Percentiles rank a stretch among this genome's conserved stretches.
phyloP scores from a whole-genome alignment of 2,329 filamentous ascomycete species.

The Capronia americana region DNA sequence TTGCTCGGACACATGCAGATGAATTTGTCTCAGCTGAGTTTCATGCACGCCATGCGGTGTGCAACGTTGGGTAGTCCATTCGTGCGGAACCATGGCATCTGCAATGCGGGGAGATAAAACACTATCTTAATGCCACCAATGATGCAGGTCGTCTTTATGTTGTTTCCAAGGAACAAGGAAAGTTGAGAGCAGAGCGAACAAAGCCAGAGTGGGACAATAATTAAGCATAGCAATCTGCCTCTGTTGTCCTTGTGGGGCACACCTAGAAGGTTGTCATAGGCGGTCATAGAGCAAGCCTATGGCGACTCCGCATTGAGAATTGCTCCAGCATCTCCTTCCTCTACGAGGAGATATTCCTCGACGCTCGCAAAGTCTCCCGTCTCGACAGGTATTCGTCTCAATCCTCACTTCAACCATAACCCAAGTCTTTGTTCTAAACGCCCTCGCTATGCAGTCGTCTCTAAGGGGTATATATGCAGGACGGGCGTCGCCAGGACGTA shows the following conservation, averaged over 20 bases:
- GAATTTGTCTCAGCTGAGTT: background rate
- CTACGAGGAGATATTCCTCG: too few relatives aligned
- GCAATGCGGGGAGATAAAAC: background rate
- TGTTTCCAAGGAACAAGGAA: background rate
- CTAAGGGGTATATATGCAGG: slow-evolving; percentile 12
- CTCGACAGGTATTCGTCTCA: too few relatives aligned
- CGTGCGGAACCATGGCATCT: background rate
- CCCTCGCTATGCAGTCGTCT: slow-evolving; percentile 28
- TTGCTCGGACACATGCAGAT: background rate
- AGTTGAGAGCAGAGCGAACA: background rate
- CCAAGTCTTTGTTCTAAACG: background rate
- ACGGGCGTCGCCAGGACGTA: background rate
- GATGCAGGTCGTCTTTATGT: background rate
- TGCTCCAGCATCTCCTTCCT: background rate
- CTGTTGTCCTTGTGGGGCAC: background rate
- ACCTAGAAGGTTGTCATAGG: background rate
- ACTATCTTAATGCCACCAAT: background rate
- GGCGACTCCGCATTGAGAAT: background rate
- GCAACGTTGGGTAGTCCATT: background rate
- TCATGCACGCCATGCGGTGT: background rate
- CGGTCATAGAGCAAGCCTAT: background rate
- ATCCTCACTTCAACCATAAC: too few relatives aligned
- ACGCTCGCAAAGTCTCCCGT: too few relatives aligned
- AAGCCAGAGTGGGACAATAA: background rate
- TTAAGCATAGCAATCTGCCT: background rate